These are phyloP conservation scores for Streptanthus diversifolius DNA, from an alignment of 345 rosid species.

Conservation along the genomic window DNA sequence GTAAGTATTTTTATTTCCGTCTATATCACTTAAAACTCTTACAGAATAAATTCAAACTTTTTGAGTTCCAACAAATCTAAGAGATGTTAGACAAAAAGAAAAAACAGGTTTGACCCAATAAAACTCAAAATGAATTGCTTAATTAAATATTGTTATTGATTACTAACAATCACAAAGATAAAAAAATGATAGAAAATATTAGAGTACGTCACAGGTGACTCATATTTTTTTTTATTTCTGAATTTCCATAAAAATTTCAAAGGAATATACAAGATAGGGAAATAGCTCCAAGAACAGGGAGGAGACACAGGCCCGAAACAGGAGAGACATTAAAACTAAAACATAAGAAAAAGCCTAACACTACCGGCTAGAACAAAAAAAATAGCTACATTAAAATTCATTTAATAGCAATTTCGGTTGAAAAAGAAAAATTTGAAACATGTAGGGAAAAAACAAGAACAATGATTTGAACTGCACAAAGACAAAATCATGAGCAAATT, in stretches of 20 bases:
- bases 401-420: background rate
- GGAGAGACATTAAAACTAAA: too few species aligned
- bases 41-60: background rate
- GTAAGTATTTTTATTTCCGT: background rate
- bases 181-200: background rate
- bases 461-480: slow-evolving; percentile 20
- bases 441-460: background rate
- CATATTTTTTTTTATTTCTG: too few species aligned
- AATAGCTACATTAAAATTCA: background rate
- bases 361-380: too few species aligned
- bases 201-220: slow-evolving; percentile 16
- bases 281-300: too few species aligned
- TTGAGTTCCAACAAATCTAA: background rate
- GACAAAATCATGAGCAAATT: background rate
- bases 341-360: too few species aligned
- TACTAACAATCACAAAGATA: background rate
- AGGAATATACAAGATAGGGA: too few species aligned
- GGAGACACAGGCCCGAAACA: too few species aligned
- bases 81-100: background rate
- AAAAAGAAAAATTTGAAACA: background rate
- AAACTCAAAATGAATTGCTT: background rate
- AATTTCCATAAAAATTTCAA: too few species aligned
- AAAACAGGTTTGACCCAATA: background rate
- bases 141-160: background rate
- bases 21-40: background rate